These are phyloP conservation scores for Solanum lignicaule DNA, from an alignment of 257 asterid species.

Conservation along the genomic window DNA sequence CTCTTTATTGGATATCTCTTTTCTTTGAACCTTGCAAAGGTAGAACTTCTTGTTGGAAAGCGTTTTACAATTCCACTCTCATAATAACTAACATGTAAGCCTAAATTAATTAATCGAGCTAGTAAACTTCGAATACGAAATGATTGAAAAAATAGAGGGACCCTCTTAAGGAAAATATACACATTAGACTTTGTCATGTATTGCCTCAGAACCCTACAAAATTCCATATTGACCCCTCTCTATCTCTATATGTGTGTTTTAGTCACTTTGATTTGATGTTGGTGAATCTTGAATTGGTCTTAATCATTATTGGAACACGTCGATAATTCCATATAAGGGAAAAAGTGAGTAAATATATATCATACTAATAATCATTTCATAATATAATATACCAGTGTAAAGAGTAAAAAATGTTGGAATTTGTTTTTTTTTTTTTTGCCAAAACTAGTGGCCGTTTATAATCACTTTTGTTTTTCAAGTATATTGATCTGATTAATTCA, in stretches of 20 bases:
- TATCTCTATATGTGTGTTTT: background rate
- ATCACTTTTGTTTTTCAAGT: background rate
- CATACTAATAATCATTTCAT: background rate
- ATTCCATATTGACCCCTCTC: background rate
- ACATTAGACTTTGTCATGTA: background rate
- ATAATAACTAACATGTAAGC: background rate
- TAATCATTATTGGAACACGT: background rate
- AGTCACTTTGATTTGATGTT: slow-evolving; percentile 1
- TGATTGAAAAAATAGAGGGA: background rate
- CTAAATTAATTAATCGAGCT: background rate
- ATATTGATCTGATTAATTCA: too few relatives aligned
- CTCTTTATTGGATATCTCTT: background rate
- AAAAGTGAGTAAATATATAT: background rate
- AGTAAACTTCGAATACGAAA: background rate
- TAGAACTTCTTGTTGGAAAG: background rate
- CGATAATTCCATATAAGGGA: slow-evolving; percentile 10
- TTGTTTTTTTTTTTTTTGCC: slow-evolving; percentile 1
- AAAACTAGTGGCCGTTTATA: slow-evolving; percentile 6
- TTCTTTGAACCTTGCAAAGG: background rate
- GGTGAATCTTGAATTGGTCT: slow-evolving; percentile 7
- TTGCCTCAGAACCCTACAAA: background rate
- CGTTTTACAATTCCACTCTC: background rate
- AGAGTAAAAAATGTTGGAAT: slow-evolving; percentile 14
- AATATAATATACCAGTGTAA: background rate
- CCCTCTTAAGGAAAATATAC: background rate